Conservation (phyloP, 306 rosid species). For the Abrus precatorius region DNA sequence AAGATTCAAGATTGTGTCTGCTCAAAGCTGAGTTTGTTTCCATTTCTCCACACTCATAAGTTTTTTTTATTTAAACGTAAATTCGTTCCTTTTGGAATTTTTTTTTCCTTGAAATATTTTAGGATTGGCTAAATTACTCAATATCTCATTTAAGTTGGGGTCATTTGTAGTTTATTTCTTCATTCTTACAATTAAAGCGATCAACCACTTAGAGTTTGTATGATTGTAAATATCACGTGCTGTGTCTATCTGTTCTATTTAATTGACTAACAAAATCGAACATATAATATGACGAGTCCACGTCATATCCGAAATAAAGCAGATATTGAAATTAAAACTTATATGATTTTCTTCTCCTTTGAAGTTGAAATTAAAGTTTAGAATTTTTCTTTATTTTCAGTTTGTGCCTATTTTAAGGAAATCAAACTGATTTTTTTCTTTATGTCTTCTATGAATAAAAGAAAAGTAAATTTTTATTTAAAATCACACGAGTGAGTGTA, state of each 20-base stretch:
- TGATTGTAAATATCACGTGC: constrained; percentile 2
- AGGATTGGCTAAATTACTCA: constrained; percentile 20
- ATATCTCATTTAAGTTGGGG: neutral
- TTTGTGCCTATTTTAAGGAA: neutral
- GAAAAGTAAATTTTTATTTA: too few species aligned
- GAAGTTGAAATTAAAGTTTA: neutral
- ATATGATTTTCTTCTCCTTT: neutral
- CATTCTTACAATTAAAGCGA: neutral
- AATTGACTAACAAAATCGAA: neutral
- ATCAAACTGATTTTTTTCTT: too few species aligned
- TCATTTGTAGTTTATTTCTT: neutral
- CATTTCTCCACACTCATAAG: neutral
- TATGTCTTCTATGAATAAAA: too few species aligned
- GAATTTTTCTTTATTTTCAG: neutral
- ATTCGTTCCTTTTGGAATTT: neutral
- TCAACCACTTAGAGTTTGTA: neutral
- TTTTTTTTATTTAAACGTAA: neutral
- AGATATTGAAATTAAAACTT: neutral
- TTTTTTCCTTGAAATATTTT: neutral
- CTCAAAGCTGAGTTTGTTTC: constrained; percentile 11
- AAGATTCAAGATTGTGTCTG: constrained; percentile 26
- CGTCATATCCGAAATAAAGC: neutral
- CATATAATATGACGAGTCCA: neutral
- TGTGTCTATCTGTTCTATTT: neutral
- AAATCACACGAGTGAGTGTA: too few species aligned